A percentile compares a stretch with the other conserved stretches of the same genome.
Conservation (phyloP, 805 yeast species). For the Starmerella kuoi region DNA sequence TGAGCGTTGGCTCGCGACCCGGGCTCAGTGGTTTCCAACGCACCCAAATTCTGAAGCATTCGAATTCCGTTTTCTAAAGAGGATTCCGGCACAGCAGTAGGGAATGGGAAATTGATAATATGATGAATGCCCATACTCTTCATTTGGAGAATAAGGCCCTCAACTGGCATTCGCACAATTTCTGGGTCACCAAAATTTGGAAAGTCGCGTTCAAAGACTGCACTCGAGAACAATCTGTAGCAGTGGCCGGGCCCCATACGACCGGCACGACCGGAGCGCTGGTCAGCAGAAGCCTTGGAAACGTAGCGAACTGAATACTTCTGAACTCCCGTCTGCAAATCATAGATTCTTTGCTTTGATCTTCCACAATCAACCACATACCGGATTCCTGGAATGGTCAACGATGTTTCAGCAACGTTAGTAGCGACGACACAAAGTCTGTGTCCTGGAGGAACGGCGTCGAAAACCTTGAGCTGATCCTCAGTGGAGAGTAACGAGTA, state of each 20-base stretch:
- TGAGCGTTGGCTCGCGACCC: constrained; percentile 30
- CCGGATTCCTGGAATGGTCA: constrained; percentile 89
- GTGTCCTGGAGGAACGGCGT: constrained; percentile 71
- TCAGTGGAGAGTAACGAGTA: constrained; percentile 88
- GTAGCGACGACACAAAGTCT: constrained; percentile 91
- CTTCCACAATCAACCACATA: constrained; percentile 95
- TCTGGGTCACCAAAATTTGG: constrained; percentile 78
- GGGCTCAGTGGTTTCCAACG: constrained; percentile 35
- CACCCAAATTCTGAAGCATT: constrained; percentile 62
- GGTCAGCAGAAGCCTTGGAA: constrained; percentile 90
- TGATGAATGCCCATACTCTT: constrained; percentile 93
- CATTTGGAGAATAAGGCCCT: constrained; percentile 90
- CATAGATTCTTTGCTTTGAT: constrained; percentile 72
- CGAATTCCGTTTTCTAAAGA: constrained; percentile 55
- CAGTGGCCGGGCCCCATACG: constrained; percentile 99
- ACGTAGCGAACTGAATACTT: constrained; percentile 86
- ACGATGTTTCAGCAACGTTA: constrained; percentile 93
- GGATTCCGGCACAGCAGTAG: constrained; percentile 71
- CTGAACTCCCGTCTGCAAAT: constrained; percentile 80
- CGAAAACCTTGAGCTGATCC: constrained; percentile 88
- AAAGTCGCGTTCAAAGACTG: constrained; percentile 80
- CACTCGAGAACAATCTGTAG: constrained; percentile 83
- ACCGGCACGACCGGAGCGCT: constrained; percentile 94
- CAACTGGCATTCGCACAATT: constrained; percentile 88
- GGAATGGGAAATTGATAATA: constrained; percentile 85